Base-by-base conservation (phyloP, 2,329 filamentous ascomycete genomes). In the Colletotrichum salicis region DNA sequence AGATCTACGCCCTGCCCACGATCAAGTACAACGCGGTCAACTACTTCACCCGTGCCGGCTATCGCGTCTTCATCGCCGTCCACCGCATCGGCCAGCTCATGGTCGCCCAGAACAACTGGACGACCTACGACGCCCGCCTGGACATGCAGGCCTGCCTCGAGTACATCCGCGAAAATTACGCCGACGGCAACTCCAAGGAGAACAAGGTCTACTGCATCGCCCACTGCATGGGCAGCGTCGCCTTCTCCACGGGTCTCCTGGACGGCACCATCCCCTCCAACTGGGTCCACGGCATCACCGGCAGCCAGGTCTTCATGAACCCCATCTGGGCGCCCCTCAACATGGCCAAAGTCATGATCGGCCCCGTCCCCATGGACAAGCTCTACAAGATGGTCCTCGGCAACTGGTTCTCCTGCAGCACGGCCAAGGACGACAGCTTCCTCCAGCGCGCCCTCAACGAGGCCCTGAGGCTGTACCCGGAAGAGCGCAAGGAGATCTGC, bases 161-260 rank as follows among this genome's bases (percentile, higher is more conserved):
- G 71, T 82, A 83, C 73, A 88, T 92, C 65, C 86, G 88, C 6
- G 68, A 80, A 37, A 65, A 79, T 1, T 82, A 81, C 72, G 76
- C 79, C 13, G 73, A 75, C 0, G 65, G 67, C 61, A 79, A 74
- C 72, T 76, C 67, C 27, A 72, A 61, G 33, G 73, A 78, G n/a
- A 75, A 78, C 27, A 84, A 83, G 61, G 80, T 90, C 45, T 92
- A 92, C 78, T 85, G 85, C 3, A 84, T 92, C 45, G 85, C 87
- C 1, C 90, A 92, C 79, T 92, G 90, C 78, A 88, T 91, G 84
- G 90, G 90, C 31, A 87, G 88, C 55, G 88, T 92, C 0, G 88
- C 90, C 1, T 84, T 89, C 64, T 81, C 87, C 0, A 81, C 84
- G 4, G 90, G 89, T n/a, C 82, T 92, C 1, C 84, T 92, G 1